Evolutionary conservation across 805 yeast species (phyloP).

Genomic region (Wickerhamomyces xylosicus): DNA sequence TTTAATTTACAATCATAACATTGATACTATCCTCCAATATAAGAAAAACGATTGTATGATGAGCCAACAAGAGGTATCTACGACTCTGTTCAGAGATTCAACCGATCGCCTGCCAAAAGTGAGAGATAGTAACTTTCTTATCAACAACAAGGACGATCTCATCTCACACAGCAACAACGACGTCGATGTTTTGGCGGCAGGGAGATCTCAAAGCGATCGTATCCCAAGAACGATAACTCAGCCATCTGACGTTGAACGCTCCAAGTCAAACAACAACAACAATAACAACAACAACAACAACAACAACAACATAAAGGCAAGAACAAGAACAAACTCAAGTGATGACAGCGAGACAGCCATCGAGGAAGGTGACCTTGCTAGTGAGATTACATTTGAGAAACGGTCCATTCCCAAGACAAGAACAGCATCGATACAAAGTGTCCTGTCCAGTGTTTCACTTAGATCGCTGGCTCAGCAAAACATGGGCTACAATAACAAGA

Average conservation of each 20-base stretch:
- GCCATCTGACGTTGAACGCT: background rate
- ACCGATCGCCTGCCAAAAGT: background rate
- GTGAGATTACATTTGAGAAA: slow-evolving; percentile 54
- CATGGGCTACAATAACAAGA: background rate
- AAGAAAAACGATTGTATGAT: too few relatives aligned
- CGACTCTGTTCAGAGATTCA: background rate
- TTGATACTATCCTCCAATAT: too few relatives aligned
- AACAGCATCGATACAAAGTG: slow-evolving; percentile 30
- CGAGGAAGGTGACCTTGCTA: slow-evolving; percentile 63
- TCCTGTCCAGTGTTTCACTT: slow-evolving; percentile 49
- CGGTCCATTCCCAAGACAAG: slow-evolving; percentile 45
- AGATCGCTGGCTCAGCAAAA: slow-evolving; percentile 35
- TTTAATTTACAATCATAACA: too few relatives aligned
- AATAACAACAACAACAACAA: background rate
- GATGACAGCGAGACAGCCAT: slow-evolving; percentile 15
- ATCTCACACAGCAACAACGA: background rate
- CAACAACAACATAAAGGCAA: too few relatives aligned
- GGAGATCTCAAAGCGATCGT: background rate
- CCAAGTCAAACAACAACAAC: slow-evolving; percentile 1
- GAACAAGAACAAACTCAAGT: slow-evolving; percentile 39
- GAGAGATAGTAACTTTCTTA: background rate
- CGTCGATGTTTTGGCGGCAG: too few relatives aligned
- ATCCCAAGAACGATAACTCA: background rate
- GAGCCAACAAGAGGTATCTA: background rate
- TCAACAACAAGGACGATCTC: background rate